These are phyloP conservation scores for Brasilioporus rufonigricans DNA, from an alignment of 768 basidiomycete genomes.

Conservation along the genomic window DNA sequence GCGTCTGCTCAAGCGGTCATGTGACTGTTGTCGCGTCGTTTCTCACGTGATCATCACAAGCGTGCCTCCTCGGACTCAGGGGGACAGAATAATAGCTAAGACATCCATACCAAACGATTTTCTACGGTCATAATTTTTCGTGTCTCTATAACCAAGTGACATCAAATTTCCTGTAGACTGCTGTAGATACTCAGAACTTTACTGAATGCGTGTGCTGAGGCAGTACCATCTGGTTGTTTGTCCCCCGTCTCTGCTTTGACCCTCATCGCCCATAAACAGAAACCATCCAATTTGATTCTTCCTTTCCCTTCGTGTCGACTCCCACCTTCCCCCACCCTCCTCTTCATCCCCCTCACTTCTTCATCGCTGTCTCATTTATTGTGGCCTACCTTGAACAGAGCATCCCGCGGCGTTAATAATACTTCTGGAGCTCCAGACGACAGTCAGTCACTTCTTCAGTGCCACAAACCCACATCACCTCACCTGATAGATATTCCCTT, in stretches of 20 bases:
- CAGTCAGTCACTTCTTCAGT: neutral
- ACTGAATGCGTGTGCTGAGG: neutral
- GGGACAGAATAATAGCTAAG: conserved; percentile 16
- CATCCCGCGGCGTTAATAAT: neutral
- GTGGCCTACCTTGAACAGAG: neutral
- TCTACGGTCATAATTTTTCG: neutral
- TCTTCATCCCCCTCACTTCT: neutral
- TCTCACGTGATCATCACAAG: conserved; percentile 15
- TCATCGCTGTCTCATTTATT: neutral
- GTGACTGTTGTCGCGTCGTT: conserved; percentile 13
- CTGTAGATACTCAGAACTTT: neutral
- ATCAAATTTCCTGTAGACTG: neutral
- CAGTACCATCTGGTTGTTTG: conserved; percentile 7
- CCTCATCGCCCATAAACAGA: conserved; percentile 14
- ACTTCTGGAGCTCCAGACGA: neutral
- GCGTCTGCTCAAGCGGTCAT: conserved; percentile 10
- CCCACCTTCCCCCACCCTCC: neutral
- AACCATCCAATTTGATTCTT: neutral
- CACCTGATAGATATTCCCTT: neutral
- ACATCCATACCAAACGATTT: conserved; percentile 5
- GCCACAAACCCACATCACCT: conserved; percentile 6
- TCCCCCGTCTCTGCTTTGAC: conserved; percentile 8
- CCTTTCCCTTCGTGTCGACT: neutral
- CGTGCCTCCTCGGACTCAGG: conserved; percentile 3
- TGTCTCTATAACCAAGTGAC: neutral